These are phyloP conservation scores for Ballota nigra DNA, from an alignment of 257 asterid species.

Conservation along the genomic window DNA sequence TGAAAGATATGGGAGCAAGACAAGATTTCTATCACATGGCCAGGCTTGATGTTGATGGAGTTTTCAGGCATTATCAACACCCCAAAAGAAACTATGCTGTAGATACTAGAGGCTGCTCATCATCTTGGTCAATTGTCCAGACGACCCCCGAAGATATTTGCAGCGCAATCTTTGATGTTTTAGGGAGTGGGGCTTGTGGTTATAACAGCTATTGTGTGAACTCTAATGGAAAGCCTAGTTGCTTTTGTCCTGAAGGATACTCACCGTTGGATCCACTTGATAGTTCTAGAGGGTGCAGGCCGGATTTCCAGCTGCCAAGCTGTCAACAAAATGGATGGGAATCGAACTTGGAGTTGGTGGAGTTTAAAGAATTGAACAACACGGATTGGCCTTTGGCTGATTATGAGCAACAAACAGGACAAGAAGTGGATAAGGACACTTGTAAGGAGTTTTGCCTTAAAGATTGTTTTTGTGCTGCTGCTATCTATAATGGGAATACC, in stretches of 20 bases:
- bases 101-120: slow-evolving; percentile 17
- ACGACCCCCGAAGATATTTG: slow-evolving; percentile 32
- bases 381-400: slow-evolving; percentile 34
- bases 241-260: slow-evolving; percentile 38
- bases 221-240: slow-evolving; percentile 29
- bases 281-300: slow-evolving; percentile 32
- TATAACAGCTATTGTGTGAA: slow-evolving; percentile 42
- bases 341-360: background rate
- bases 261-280: slow-evolving; percentile 32
- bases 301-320: slow-evolving; percentile 24
- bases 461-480: slow-evolving; percentile 47
- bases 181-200: slow-evolving; percentile 56
- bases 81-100: slow-evolving; percentile 24
- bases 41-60: slow-evolving; percentile 40
- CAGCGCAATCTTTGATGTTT: background rate
- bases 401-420: too few species aligned
- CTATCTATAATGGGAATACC: slow-evolving; percentile 15
- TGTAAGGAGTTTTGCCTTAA: slow-evolving; percentile 34
- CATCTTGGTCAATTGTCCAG: slow-evolving; percentile 18
- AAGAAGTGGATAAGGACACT: background rate
- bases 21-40: slow-evolving; percentile 31
- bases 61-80: slow-evolving; percentile 34
- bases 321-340: slow-evolving; percentile 27
- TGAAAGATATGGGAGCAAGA: background rate
- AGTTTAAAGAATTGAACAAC: slow-evolving; percentile 13